phyloP scores from a whole-genome alignment of 352 stramenopile genomes.

The Plasmopara muralis region DNA sequence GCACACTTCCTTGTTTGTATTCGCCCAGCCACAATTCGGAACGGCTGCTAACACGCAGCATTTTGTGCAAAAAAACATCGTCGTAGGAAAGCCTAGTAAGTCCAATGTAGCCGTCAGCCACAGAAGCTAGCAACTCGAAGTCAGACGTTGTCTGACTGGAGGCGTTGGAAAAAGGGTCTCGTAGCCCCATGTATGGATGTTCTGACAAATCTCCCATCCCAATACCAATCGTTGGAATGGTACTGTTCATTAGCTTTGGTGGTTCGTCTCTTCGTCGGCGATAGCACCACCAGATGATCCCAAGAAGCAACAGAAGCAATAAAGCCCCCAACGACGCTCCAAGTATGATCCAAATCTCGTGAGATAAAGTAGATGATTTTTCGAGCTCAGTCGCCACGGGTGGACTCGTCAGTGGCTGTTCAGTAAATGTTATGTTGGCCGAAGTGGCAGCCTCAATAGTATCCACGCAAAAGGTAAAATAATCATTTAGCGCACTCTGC shows the following conservation, averaged over 20 bases:
- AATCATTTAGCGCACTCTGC: conserved; percentile 37
- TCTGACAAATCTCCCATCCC: conserved; percentile 53
- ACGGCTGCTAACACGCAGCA: conserved; percentile 62
- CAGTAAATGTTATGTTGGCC: conserved; percentile 19
- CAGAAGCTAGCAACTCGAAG: conserved; percentile 61
- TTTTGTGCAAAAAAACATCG: conserved; percentile 63
- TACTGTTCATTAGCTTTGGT: conserved; percentile 43
- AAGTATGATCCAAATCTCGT: conserved; percentile 43
- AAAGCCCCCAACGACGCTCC: conserved; percentile 30
- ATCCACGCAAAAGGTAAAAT: conserved; percentile 53
- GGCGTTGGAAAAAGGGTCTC: conserved; percentile 27
- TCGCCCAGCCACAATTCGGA: conserved; percentile 73
- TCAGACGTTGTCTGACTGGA: conserved; percentile 71
- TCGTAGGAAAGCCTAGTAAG: conserved; percentile 63
- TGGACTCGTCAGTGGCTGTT: conserved; percentile 13
- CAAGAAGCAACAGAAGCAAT: conserved; percentile 26
- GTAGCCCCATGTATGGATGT: conserved; percentile 53
- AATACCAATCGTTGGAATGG: conserved; percentile 42
- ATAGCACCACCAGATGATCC: conserved; percentile 37
- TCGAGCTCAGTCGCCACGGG: conserved; percentile 10
- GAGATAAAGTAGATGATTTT: conserved; percentile 24
- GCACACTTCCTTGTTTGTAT: conserved; percentile 52
- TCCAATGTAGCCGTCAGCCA: conserved; percentile 60
- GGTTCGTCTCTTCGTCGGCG: conserved; percentile 32
- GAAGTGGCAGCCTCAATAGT: conserved; percentile 7